Evolutionary conservation across 768 basidiomycete species (phyloP).

Genomic region (Cubamyces sp.): DNA sequence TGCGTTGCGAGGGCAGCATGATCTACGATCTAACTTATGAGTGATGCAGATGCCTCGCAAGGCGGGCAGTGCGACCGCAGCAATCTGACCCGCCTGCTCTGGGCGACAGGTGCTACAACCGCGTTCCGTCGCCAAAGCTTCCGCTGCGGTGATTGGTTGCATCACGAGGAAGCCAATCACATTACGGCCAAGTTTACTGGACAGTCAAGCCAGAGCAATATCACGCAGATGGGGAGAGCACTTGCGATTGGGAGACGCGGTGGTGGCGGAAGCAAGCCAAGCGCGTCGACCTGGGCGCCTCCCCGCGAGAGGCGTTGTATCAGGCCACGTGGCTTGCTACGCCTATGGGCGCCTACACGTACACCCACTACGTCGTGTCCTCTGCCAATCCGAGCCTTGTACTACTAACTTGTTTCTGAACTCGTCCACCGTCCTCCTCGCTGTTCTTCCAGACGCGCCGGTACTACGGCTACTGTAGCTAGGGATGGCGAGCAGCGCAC

Average conservation of each 20-base stretch:
- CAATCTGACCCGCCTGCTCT: not conserved
- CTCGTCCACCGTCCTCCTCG: not conserved
- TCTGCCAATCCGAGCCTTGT: not conserved
- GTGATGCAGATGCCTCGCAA: slow-evolving; percentile 19
- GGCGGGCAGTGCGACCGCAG: slow-evolving; percentile 16
- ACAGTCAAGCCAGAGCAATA: not conserved
- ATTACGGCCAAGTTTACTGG: not conserved
- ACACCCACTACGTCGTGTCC: slow-evolving; percentile 3
- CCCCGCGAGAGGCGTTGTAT: not conserved
- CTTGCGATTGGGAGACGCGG: not conserved
- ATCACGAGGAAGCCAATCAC: not conserved
- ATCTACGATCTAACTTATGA: slow-evolving; percentile 14
- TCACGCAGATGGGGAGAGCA: not conserved
- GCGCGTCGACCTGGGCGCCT: not conserved
- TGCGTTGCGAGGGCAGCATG: slow-evolving; percentile 22
- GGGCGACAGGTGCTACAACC: not conserved
- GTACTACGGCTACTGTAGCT: not conserved
- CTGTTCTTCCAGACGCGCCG: not conserved
- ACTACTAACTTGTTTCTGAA: not conserved
- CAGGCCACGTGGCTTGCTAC: slow-evolving; percentile 16
- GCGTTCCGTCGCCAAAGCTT: not conserved
- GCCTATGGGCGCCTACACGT: slow-evolving; percentile 16
- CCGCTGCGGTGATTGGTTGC: not conserved
- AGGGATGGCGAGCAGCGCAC: slow-evolving; percentile 48
- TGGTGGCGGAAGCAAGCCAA: not conserved